A percentile compares a stretch with the other conserved stretches of the same genome.
Conservation (phyloP, 2,329 filamentous ascomycete genomes). For the Penicillium fuscoglaucum region DNA sequence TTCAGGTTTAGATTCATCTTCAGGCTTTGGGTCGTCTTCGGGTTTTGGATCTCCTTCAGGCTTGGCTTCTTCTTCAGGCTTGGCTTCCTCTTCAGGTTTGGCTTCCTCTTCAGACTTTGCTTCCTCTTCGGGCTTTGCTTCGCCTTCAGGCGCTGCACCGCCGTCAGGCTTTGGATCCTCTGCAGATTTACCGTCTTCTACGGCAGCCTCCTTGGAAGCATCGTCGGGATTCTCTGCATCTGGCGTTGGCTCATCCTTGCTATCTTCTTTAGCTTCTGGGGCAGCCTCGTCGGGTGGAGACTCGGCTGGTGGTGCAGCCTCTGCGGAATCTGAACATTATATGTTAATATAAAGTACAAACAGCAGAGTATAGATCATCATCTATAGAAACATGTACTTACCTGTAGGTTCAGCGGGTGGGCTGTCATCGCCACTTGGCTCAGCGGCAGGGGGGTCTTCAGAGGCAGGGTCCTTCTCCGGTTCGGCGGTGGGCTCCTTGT, state of each 20-base stretch:
- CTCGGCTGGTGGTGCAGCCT: constrained; percentile 29
- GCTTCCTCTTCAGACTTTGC: constrained; percentile 13
- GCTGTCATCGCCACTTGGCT: constrained; percentile 28
- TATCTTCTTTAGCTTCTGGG: constrained; percentile 28
- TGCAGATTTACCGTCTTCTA: constrained; percentile 15
- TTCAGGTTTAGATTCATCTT: background rate
- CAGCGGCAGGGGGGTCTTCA: constrained; percentile 24
- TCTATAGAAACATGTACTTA: constrained; percentile 22
- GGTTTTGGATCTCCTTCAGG: background rate
- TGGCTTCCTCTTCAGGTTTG: background rate
- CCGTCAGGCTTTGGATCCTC: constrained; percentile 16
- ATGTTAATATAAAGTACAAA: constrained; percentile 15
- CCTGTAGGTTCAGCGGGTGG: constrained; percentile 32
- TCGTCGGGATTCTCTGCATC: constrained; percentile 15
- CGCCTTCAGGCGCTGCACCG: constrained; percentile 15
- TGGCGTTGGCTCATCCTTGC: constrained; percentile 21
- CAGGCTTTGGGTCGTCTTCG: background rate
- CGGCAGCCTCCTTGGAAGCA: constrained; percentile 17
- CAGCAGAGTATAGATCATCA: background rate
- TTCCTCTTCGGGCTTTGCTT: background rate
- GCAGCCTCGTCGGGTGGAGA: constrained; percentile 22
- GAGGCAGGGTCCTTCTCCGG: constrained; percentile 32
- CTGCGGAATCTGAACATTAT: constrained; percentile 26
- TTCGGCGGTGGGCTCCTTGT: constrained; percentile 32
- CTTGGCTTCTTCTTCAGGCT: background rate